phyloP scores from a whole-genome alignment of 495 filamentous ascomycete species.

The Aspergillus steynii region DNA sequence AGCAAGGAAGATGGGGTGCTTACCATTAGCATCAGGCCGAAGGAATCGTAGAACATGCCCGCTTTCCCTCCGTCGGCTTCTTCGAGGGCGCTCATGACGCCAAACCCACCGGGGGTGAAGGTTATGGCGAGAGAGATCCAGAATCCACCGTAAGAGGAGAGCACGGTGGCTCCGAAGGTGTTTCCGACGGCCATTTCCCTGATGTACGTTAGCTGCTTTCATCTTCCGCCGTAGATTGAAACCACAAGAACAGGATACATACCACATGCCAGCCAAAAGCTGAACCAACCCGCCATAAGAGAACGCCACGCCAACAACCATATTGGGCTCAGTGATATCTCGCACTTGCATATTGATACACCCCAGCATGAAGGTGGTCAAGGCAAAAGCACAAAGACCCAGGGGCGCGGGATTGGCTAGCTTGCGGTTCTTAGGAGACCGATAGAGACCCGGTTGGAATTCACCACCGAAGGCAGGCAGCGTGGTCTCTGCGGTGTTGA shows the following conservation, averaged over 20 bases:
- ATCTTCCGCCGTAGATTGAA: background rate
- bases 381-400: slow-evolving; percentile 75
- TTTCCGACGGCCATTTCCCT: slow-evolving; percentile 96
- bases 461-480: slow-evolving; percentile 84
- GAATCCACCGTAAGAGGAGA: slow-evolving; percentile 93
- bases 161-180: slow-evolving; percentile 92
- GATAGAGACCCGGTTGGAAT: slow-evolving; percentile 85
- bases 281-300: slow-evolving; percentile 80
- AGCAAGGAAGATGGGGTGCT: slow-evolving; percentile 10
- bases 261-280: slow-evolving; percentile 92
- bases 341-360: slow-evolving; percentile 69
- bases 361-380: slow-evolving; percentile 86
- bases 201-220: background rate
- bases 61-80: slow-evolving; percentile 43
- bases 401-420: slow-evolving; percentile 80
- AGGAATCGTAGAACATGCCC: slow-evolving; percentile 58
- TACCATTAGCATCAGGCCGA: slow-evolving; percentile 78
- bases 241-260: slow-evolving; percentile 36
- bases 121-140: slow-evolving; percentile 87
- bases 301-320: slow-evolving; percentile 63
- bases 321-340: slow-evolving; percentile 55
- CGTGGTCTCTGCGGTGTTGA: slow-evolving; percentile 59
- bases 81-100: slow-evolving; percentile 46
- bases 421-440: slow-evolving; percentile 64
- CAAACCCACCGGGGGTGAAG: slow-evolving; percentile 71